These are phyloP conservation scores for Pisolithus thermaeus DNA, from an alignment of 1,284 basidiomycete genomes.

Conservation along the genomic window DNA sequence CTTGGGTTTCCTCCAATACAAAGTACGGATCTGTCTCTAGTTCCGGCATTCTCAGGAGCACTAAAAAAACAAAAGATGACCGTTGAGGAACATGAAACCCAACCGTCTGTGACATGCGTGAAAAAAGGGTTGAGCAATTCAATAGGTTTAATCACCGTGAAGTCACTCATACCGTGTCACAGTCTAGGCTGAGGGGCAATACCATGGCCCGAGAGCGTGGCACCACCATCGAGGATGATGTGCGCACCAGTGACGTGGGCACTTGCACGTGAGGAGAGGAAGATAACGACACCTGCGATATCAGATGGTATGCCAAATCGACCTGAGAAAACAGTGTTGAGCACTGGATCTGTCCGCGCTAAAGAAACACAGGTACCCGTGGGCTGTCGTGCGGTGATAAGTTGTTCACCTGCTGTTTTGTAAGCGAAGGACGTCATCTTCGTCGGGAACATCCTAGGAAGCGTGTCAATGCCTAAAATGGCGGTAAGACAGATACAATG, in stretches of 20 bases:
- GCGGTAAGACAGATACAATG: not conserved
- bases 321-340: conserved; percentile 34
- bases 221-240: conserved; percentile 64
- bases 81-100: no score
- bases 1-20: no score
- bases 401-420: conserved; percentile 50
- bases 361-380: conserved; percentile 40
- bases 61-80: no score
- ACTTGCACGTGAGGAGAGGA: conserved; percentile 66
- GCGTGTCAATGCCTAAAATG: conserved; percentile 3
- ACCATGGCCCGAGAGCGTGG: conserved; percentile 16
- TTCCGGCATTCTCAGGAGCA: no score
- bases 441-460: conserved; percentile 67
- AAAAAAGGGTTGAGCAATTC: not conserved
- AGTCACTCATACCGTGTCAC: conserved; percentile 15
- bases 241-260: conserved; percentile 72
- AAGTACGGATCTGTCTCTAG: no score
- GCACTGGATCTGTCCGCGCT: not conserved
- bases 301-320: conserved; percentile 67
- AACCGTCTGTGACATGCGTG: not conserved
- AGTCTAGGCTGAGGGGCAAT: conserved; percentile 37
- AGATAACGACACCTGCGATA: conserved; percentile 70
- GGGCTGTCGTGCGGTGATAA: conserved; percentile 49
- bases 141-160: not conserved
- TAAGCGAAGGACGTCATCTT: conserved; percentile 84